phyloP scores from a whole-genome alignment of 2,329 filamentous ascomycete genomes.

The Ceratocystis cubensis region DNA sequence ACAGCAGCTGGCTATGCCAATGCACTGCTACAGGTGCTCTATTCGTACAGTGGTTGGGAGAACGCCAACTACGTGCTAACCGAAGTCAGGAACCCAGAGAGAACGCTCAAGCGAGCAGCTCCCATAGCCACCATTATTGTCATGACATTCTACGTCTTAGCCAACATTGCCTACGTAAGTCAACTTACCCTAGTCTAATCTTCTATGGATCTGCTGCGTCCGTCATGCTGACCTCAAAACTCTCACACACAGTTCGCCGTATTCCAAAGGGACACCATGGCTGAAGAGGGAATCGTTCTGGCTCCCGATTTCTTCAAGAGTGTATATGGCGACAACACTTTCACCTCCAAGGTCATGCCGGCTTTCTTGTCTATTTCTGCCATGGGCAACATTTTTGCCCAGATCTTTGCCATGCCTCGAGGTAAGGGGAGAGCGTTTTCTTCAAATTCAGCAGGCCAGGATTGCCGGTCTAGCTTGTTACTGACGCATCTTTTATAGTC shows the following conservation, averaged over 20 bases:
- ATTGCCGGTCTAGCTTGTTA: not conserved
- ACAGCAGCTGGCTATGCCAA: slow-evolving; percentile 26
- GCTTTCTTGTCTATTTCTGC: slow-evolving; percentile 50
- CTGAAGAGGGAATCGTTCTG: slow-evolving; percentile 46
- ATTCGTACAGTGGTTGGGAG: slow-evolving; percentile 52
- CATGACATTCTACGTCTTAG: slow-evolving; percentile 49
- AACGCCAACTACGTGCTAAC: slow-evolving; percentile 50
- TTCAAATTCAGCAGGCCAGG: not conserved
- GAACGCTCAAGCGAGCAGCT: slow-evolving; percentile 43
- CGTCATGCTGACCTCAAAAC: no score
- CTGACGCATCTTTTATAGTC: slow-evolving; percentile 25
- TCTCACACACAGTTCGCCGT: slow-evolving; percentile 37
- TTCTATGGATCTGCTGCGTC: no score
- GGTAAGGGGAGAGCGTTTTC: slow-evolving; percentile 26
- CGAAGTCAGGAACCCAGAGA: slow-evolving; percentile 43
- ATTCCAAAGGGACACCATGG: slow-evolving; percentile 45
- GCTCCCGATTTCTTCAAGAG: slow-evolving; percentile 50
- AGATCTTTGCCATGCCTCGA: slow-evolving; percentile 19
- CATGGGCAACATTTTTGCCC: slow-evolving; percentile 47
- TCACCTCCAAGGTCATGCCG: slow-evolving; percentile 37
- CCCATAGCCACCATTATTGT: slow-evolving; percentile 40
- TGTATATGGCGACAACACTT: slow-evolving; percentile 42
- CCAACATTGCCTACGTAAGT: slow-evolving; percentile 45
- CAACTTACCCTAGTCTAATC: no score
- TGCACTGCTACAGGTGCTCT: slow-evolving; percentile 45